Percentiles rank a stretch among this genome's conserved stretches.
These are phyloP conservation scores for Xenoacremonium recifei DNA, from an alignment of 2,329 filamentous ascomycete genomes.

Conservation along the genomic window DNA sequence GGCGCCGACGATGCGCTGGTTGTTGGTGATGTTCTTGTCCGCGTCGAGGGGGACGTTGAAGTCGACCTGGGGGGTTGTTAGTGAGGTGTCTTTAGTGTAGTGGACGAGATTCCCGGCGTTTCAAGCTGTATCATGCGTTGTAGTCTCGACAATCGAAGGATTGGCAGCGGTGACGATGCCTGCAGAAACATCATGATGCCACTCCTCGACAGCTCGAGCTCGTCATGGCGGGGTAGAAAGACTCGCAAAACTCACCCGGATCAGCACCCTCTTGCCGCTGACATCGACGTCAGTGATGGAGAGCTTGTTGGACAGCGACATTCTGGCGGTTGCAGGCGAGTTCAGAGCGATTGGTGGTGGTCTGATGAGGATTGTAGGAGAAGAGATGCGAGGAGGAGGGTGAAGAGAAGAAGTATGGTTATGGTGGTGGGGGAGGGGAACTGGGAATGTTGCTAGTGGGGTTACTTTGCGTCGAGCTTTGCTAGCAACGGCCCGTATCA, in stretches of 20 bases:
- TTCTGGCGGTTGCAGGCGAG: slow-evolving; percentile 43
- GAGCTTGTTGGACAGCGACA: slow-evolving; percentile 99
- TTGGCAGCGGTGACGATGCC: background rate
- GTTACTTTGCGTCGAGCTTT: too few relatives aligned
- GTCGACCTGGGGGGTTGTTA: slow-evolving; percentile 70
- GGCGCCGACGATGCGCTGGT: slow-evolving; percentile 95
- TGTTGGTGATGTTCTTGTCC: slow-evolving; percentile 94
- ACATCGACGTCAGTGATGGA: slow-evolving; percentile 94
- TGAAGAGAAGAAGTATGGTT: slow-evolving; percentile 11
- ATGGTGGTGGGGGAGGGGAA: slow-evolving; percentile 20
- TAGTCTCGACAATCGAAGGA: too few relatives aligned
- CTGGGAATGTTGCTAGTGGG: background rate
- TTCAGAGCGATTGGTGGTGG: slow-evolving; percentile 16
- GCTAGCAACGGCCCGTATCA: too few relatives aligned
- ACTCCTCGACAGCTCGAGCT: background rate
- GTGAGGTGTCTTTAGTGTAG: too few relatives aligned
- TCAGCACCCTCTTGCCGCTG: slow-evolving; percentile 97
- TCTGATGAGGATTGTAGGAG: slow-evolving; percentile 16
- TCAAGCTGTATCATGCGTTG: too few relatives aligned
- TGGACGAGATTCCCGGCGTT: too few relatives aligned
- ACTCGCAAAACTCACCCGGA: slow-evolving; percentile 72
- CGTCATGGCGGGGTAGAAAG: slow-evolving; percentile 29
- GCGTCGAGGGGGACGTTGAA: slow-evolving; percentile 98
- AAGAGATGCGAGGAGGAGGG: slow-evolving; percentile 12
- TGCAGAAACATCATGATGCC: background rate